Base-by-base conservation (phyloP, 129 eudicot genomes). In the Helianthus tuberosus region DNA sequence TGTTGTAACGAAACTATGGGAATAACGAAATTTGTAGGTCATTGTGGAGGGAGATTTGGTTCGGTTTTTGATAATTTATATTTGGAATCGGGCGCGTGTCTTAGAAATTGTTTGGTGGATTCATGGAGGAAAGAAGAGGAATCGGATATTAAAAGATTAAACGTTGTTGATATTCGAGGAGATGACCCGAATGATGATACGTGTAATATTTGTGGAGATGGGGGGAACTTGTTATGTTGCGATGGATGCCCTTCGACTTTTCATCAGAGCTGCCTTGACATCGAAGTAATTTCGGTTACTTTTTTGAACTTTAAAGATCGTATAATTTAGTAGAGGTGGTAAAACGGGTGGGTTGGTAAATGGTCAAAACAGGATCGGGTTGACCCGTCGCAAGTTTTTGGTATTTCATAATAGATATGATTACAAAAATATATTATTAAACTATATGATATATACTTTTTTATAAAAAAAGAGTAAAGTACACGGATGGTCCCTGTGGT, bases 211-310 rank as follows among this genome's bases (percentile, higher is more conserved):
- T 94, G 99, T 73, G 97, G 91, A 66, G 99, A 94, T 84, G 99
- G 99, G 39, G 98, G 99, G 36, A 64, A 94, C 75, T 82, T 94
- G 85, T 84, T 94, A 59, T 94, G 99, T 72, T 94, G 99, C 74
- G 99, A 94, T 78, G 75, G 96, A 23, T 94, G 99, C 66, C 99
- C 99, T 12, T 88, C 99, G n/a, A 88, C 99, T 8, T 94, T 94
- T 68, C 99, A 94, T 77, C 86, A 83, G 50, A 82, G 80, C 77
- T 94, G 99, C 83, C 81, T 88, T 27, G 80, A 77, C 52, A 80
- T 94, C 16, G 74, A 88, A 80, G 99, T 94, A 91, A 79, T 32
- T 25, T 29, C 11, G 67, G 20, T 20, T 44, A 3, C 66, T 39
- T 61, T 20, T 1, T 51, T 43, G 53, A 41, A 70, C n/a, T 5